Percentiles rank a stretch among this genome's conserved stretches.
Conservation (phyloP, 257 asterid species). For the Mitragyna speciosa region DNA sequence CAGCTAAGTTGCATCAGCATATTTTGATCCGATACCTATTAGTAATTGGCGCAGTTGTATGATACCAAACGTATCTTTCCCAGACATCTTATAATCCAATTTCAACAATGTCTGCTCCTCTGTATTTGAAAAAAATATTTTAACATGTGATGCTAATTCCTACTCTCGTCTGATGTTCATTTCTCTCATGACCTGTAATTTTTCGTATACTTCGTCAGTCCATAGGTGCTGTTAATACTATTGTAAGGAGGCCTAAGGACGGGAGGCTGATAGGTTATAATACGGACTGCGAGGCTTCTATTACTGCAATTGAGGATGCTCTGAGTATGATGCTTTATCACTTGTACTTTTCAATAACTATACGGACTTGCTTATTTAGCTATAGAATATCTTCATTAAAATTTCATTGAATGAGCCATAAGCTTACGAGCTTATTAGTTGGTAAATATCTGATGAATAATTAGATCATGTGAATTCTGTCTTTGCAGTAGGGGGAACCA, state of each 20-base stretch:
- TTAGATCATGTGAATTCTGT: not conserved
- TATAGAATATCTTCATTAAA: not conserved
- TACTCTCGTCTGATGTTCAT: not conserved
- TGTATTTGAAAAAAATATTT: not conserved
- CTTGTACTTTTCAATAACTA: not conserved
- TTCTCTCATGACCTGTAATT: not conserved
- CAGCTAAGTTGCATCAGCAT: not conserved
- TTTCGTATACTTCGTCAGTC: conserved; percentile 34
- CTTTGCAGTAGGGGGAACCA: conserved; percentile 29
- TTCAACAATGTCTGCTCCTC: not conserved
- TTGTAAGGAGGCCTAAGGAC: conserved; percentile 49
- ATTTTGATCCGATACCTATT: not conserved
- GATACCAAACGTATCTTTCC: not conserved
- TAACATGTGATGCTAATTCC: not conserved
- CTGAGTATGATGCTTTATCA: conserved; percentile 29
- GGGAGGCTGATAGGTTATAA: conserved; percentile 70
- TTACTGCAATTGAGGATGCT: conserved; percentile 68
- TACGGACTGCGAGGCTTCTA: conserved; percentile 73
- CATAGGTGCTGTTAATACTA: conserved; percentile 67
- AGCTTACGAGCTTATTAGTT: not conserved
- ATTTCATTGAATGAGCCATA: not conserved
- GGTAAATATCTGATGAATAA: not conserved
- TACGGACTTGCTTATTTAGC: not conserved
- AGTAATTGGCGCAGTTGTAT: not conserved
- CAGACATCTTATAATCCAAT: not conserved